Base-by-base conservation (phyloP, 768 basidiomycete genomes). In the Cubamyces lactineus region DNA sequence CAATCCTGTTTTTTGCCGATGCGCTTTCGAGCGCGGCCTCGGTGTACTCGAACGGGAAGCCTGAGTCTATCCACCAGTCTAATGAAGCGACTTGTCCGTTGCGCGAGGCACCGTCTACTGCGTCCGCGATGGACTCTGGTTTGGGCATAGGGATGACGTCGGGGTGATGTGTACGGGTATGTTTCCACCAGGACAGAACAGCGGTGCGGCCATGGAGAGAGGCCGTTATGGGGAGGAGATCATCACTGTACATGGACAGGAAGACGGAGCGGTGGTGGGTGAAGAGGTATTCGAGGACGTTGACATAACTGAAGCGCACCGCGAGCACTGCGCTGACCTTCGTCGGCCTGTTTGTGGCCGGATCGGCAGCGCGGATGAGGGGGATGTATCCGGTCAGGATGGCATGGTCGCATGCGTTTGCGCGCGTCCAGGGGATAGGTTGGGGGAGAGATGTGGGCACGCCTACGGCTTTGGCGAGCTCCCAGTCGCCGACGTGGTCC, bases 141-240 rank as follows among this genome's bases (percentile, higher is more conserved):
- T 80, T 78, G 0, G 87, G 89, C 1, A 82, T 76, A 1, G 82
- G 80, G 15, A 91, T 69, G 38, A 86, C 75, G 53, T 86, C 84
- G 9, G 86, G 80, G 68, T 88, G 82, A 41, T 84, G 80, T 51
- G 87, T 82, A 53, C 81, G 79, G 38, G 80, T 83, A 63, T 85
- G 80, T 66, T 87, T 86, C 86, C 92, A 94, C 93, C 94, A 95
- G 4, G 85, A 82, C 43, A 96, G 84, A 5, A 94, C 86, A 16
- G 79, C 73, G 2, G 79, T 82, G 16, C 92, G 84, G 12, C 92
- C 91, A 71, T 93, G 83, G 42, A 83, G 81, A 26, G 90, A 89
- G 11, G 94, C 93, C 59, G 86, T 86, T 55, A 87, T 86, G 17
- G 90, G 92, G 51, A 95, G 86, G 51, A 89, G 76, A 72, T 86